phyloP scores from a whole-genome alignment of 2,329 filamentous ascomycete genomes.

The Epichloe festucae region DNA sequence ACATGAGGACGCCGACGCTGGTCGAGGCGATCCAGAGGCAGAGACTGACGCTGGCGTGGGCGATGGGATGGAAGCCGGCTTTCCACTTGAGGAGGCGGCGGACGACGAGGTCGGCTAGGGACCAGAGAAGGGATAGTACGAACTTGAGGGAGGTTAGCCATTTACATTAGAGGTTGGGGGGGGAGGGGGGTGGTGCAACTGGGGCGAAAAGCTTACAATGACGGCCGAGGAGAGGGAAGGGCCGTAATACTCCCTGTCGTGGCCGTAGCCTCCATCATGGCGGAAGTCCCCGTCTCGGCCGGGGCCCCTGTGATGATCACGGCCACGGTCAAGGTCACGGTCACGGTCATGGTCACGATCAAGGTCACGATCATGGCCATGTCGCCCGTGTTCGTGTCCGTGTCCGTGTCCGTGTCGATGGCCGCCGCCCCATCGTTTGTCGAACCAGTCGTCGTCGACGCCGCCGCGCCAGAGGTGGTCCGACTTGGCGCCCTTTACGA shows the following conservation, averaged over 20 bases:
- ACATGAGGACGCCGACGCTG: constrained; percentile 14
- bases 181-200: no score
- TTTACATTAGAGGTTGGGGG: no score
- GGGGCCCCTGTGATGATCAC: no score
- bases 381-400: no score
- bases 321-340: no score
- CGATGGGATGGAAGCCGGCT: constrained; percentile 28
- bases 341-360: no score
- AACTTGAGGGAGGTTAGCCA: background rate
- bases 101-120: constrained; percentile 24
- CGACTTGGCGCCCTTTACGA: background rate
- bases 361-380: rapidly evolving
- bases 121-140: constrained; percentile 19
- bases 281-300: no score
- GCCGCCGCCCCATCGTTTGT: background rate
- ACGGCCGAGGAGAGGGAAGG: constrained; percentile 5
- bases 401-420: no score
- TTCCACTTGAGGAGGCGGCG: constrained; percentile 19
- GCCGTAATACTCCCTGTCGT: constrained; percentile 4
- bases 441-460: background rate
- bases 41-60: constrained; percentile 29
- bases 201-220: constrained; percentile 3
- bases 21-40: constrained; percentile 26
- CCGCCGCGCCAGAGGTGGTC: no score
- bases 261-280: constrained; percentile 3